phyloP scores from a whole-genome alignment of 495 filamentous ascomycete species.

The Neurospora pannonica region DNA sequence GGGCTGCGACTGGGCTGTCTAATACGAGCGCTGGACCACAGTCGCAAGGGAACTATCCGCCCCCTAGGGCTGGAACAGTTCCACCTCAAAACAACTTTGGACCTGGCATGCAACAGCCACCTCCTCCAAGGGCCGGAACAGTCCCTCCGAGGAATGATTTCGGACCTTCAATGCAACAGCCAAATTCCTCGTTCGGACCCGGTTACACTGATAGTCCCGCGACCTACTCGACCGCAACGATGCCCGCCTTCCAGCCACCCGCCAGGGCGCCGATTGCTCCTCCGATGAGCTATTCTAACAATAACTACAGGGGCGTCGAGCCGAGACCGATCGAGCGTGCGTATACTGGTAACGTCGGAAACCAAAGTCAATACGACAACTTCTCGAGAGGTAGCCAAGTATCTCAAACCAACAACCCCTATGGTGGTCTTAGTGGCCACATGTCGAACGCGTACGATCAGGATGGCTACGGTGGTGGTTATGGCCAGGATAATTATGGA shows the following conservation, averaged over 20 bases:
- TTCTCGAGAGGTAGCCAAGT: conserved; percentile 1
- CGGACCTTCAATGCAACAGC: conserved; percentile 12
- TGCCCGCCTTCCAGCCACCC: conserved; percentile 26
- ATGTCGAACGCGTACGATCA: background rate
- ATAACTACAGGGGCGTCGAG: conserved; percentile 18
- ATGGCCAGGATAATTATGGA: conserved; percentile 30
- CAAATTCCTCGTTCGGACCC: conserved; percentile 6
- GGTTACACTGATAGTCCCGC: conserved; percentile 24
- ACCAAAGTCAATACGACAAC: background rate
- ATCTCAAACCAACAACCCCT: conserved; percentile 5
- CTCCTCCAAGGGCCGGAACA: conserved; percentile 2
- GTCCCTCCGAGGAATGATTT: conserved; percentile 6
- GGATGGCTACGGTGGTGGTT: background rate
- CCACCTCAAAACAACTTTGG: conserved; percentile 1
- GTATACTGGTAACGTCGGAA: background rate
- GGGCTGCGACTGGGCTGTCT: background rate
- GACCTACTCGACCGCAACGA: conserved; percentile 20
- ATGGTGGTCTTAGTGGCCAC: background rate
- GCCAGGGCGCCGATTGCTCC: conserved; percentile 20
- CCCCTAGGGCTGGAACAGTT: conserved; percentile 2
- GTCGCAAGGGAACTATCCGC: background rate
- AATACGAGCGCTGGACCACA: background rate
- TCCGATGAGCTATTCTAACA: conserved; percentile 3
- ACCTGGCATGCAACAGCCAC: conserved; percentile 6
- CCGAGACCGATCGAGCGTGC: conserved; percentile 5